Evolutionary conservation across 2,329 filamentous ascomycete genomes (phyloP), one percentile per base, ranked within the genome.

Genomic region (Penicillium sp.): DNA sequence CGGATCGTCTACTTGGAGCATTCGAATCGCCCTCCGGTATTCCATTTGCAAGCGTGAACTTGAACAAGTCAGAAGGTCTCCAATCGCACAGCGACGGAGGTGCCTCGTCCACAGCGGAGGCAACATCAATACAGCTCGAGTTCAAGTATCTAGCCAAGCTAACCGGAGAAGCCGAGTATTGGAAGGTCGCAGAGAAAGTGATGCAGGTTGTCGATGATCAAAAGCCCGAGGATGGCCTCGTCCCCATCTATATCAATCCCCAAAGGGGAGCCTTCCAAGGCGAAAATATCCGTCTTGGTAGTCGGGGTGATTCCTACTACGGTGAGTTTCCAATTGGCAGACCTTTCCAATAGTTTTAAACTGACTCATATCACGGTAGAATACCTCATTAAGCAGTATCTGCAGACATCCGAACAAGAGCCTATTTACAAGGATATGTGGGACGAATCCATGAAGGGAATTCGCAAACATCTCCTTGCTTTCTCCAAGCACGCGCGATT

Each of bases 371-470:
- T 5, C 20, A 6, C 23, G n/a, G n/a, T 34, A 74, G 89, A 98
- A 71, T 98, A 98, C 67, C 81, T 98, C 41, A 94, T 97, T 75
- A 98, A 98, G 73, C 93, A 98, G 68, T 97, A 95, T 65, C 77
- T 96, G 16, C 93, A 98, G 69, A 98, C 93, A 10, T 87, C 87
- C 46, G 82, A 86, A 65, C 77, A 90, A 62, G 91, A 98, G 66
- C 77, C 82, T 0, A 72, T 97, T 13, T 98, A 98, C 69, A 77
- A 84, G 55, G 87, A 93, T 11, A 87, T 98, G 83, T 98, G 94
- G 90, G 78, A 91, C 31, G 86, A 98, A 65, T 78, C 89, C 11
- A 74, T 98, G 37, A 75, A 74, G 13, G 93, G 91, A 40, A 84
- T 97, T 46, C 89, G 91, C 61, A 95, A 95, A 69, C 85, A 98